These are phyloP conservation scores for Nicotiana noctiflora DNA, from an alignment of 257 asterid genomes.

Conservation along the genomic window DNA sequence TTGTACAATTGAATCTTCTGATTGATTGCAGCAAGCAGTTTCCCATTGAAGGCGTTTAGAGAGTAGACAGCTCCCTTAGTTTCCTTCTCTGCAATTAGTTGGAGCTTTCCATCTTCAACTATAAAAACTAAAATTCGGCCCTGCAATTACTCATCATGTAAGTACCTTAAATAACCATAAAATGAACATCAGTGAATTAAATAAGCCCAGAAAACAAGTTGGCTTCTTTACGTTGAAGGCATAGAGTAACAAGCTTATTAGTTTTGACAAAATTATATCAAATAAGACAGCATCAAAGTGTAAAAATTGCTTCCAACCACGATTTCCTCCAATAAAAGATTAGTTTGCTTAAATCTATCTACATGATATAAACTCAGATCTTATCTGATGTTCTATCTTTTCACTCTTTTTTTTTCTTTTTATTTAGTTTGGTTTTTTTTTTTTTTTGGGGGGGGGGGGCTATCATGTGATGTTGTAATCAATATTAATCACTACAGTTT, in stretches of 20 bases:
- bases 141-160: slow-evolving; percentile 30
- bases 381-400: neutral
- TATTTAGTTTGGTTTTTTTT: too few species aligned
- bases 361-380: neutral
- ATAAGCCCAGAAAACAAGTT: neutral
- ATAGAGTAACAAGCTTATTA: neutral
- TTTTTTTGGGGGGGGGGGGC: neutral
- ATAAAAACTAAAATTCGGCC: slow-evolving; percentile 89
- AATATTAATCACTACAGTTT: neutral
- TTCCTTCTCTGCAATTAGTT: slow-evolving; percentile 84
- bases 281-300: neutral
- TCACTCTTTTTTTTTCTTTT: neutral
- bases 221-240: neutral
- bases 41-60: slow-evolving; percentile 85
- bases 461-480: neutral
- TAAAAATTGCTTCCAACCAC: neutral
- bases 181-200: neutral
- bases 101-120: slow-evolving; percentile 96
- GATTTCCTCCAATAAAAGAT: neutral
- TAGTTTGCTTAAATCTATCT: neutral
- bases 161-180: neutral
- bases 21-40: slow-evolving; percentile 93
- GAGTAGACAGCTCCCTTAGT: slow-evolving; percentile 98
- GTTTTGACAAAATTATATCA: neutral
- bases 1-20: slow-evolving; percentile 94